Evolutionary conservation across 208 protist genomes (phyloP).

Genomic region (Trypanosoma vivax): DNA sequence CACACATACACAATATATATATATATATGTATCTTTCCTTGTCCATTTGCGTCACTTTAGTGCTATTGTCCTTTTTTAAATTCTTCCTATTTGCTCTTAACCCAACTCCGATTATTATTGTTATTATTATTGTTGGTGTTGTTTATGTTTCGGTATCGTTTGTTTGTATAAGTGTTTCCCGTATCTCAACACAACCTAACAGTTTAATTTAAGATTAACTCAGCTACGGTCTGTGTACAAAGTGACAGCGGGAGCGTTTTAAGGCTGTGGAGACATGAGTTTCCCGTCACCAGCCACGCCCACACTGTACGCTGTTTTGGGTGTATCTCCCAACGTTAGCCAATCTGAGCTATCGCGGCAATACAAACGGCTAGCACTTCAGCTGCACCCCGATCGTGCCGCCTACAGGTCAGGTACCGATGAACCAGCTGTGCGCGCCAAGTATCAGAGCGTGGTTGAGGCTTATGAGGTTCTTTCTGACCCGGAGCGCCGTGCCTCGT

Average conservation of each 20-base stretch:
- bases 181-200: too few species aligned
- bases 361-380: constrained; percentile 62
- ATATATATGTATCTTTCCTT: background rate
- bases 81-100: background rate
- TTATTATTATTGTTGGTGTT: background rate
- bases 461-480: constrained; percentile 74
- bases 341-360: constrained; percentile 41
- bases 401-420: constrained; percentile 31
- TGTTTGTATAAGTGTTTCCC: too few species aligned
- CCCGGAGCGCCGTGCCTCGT: constrained; percentile 42
- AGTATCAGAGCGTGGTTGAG: constrained; percentile 64
- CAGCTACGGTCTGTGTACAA: background rate
- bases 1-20: background rate
- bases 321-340: constrained; percentile 47
- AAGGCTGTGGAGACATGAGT: background rate
- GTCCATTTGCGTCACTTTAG: background rate
- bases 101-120: background rate
- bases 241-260: background rate
- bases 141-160: background rate
- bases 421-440: constrained; percentile 26
- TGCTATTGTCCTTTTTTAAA: background rate
- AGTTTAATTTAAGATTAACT: too few species aligned
- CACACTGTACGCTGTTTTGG: constrained; percentile 56
- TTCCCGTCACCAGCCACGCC: constrained; percentile 5
- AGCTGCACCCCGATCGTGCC: constrained; percentile 71